Evolutionary conservation across 331 rosid genomes (phyloP).

Genomic region (Pyracantha coccinea): DNA sequence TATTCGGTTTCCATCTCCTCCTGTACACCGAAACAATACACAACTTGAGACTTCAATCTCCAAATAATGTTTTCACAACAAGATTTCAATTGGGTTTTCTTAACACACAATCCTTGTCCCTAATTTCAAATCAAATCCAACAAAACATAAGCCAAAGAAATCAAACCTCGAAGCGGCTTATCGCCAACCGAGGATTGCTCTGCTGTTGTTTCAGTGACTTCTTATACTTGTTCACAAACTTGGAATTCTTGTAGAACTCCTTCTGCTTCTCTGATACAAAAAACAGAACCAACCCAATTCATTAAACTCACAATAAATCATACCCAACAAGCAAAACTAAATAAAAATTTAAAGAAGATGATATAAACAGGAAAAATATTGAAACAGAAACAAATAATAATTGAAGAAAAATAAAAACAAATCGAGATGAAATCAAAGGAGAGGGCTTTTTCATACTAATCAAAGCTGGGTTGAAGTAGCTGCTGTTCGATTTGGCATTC

Average conservation of each 20-base stretch:
- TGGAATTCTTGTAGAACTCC: slow-evolving; percentile 77
- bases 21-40: slow-evolving; percentile 25
- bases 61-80: not conserved
- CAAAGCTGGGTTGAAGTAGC: slow-evolving; percentile 59
- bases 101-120: not conserved
- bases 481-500: slow-evolving; percentile 48
- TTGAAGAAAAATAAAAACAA: not conserved
- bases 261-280: slow-evolving; percentile 60
- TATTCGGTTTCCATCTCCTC: slow-evolving; percentile 25
- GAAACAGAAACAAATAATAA: not conserved
- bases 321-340: not conserved
- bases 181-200: slow-evolving; percentile 16
- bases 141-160: not conserved
- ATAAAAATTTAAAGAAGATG: too few relatives aligned
- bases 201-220: slow-evolving; percentile 50
- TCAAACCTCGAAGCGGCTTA: slow-evolving; percentile 40
- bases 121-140: not conserved
- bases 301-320: not conserved
- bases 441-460: slow-evolving; percentile 41
- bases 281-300: slow-evolving; percentile 1
- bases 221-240: slow-evolving; percentile 69
- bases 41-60: not conserved
- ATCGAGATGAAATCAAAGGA: not conserved
- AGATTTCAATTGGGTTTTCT: not conserved
- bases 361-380: not conserved